These are phyloP conservation scores for Allantophomopsis lycopodina DNA, from an alignment of 2,329 filamentous ascomycete genomes.

Conservation along the genomic window DNA sequence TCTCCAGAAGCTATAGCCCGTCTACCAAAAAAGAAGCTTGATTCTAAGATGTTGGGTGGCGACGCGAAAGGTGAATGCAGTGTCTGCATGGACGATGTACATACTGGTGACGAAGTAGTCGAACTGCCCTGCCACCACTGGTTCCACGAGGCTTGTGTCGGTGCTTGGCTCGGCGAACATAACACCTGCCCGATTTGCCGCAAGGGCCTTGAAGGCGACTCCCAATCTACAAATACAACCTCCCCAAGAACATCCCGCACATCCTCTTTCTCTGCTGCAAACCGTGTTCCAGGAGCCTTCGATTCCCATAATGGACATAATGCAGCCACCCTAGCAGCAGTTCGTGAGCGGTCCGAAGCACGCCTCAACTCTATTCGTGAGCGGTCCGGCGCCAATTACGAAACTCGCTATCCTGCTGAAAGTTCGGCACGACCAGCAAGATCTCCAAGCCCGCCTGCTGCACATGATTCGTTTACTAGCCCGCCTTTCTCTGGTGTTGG, in stretches of 20 bases:
- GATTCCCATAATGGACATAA: too few species aligned
- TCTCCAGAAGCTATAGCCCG: slow-evolving; percentile 59
- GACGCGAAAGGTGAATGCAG: slow-evolving; percentile 70
- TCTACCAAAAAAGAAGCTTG: slow-evolving; percentile 58
- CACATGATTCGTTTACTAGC: too few species aligned
- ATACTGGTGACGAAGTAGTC: slow-evolving; percentile 58
- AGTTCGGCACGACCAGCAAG: neutral
- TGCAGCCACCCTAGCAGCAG: neutral
- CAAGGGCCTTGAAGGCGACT: slow-evolving; percentile 19
- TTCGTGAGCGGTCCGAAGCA: neutral
- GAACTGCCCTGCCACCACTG: slow-evolving; percentile 81
- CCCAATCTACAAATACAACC: neutral
- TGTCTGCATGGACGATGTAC: slow-evolving; percentile 84
- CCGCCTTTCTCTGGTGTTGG: too few species aligned
- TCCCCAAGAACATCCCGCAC: neutral
- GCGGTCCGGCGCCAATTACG: neutral
- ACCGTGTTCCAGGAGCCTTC: too few species aligned
- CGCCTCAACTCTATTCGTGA: slow-evolving; percentile 1
- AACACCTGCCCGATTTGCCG: slow-evolving; percentile 85
- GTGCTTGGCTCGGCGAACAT: slow-evolving; percentile 76
- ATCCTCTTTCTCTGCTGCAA: neutral
- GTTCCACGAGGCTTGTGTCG: slow-evolving; percentile 78
- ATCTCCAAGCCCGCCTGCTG: neutral
- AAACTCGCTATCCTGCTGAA: neutral
- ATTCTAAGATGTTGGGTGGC: slow-evolving; percentile 51